Percentiles rank a stretch among this genome's conserved stretches.
Conservation (phyloP, 352 stramenopile genomes). For the Phytophthora megakarya region DNA sequence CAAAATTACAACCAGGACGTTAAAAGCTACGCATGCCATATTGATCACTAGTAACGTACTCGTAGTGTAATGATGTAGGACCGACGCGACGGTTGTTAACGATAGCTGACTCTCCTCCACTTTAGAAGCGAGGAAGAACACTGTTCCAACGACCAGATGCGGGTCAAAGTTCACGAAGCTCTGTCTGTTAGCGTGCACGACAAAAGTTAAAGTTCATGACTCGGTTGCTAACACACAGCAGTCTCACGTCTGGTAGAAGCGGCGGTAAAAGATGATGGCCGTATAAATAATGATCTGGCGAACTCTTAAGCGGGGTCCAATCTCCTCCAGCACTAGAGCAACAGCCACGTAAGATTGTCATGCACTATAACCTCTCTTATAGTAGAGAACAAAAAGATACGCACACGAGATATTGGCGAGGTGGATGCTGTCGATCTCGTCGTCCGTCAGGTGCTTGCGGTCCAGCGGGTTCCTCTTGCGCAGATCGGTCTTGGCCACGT, state of each 20-base stretch:
- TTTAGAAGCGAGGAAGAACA: conserved; percentile 89
- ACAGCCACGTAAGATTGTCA: conserved; percentile 6
- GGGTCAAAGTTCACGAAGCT: conserved; percentile 91
- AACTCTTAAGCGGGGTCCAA: conserved; percentile 77
- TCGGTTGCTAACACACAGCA: neutral
- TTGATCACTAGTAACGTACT: conserved; percentile 43
- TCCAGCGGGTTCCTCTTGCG: conserved; percentile 82
- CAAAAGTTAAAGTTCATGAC: neutral
- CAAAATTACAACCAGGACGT: neutral
- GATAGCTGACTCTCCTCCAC: conserved; percentile 88
- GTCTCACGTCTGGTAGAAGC: conserved; percentile 87
- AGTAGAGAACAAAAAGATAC: conserved; percentile 3
- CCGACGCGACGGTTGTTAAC: conserved; percentile 75
- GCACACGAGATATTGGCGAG: conserved; percentile 85
- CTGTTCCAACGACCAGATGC: conserved; percentile 82
- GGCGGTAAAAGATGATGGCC: conserved; percentile 88
- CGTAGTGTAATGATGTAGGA: conserved; percentile 87
- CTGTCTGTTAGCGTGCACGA: conserved; percentile 49
- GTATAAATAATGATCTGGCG: conserved; percentile 93
- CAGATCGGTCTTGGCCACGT: conserved; percentile 76
- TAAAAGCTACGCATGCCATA: neutral
- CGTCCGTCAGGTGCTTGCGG: conserved; percentile 70
- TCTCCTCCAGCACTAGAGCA: conserved; percentile 79
- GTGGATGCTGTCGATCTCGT: conserved; percentile 90
- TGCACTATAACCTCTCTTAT: neutral